phyloP scores from a whole-genome alignment of 495 filamentous ascomycete species.

The Penicillium cinerascens region DNA sequence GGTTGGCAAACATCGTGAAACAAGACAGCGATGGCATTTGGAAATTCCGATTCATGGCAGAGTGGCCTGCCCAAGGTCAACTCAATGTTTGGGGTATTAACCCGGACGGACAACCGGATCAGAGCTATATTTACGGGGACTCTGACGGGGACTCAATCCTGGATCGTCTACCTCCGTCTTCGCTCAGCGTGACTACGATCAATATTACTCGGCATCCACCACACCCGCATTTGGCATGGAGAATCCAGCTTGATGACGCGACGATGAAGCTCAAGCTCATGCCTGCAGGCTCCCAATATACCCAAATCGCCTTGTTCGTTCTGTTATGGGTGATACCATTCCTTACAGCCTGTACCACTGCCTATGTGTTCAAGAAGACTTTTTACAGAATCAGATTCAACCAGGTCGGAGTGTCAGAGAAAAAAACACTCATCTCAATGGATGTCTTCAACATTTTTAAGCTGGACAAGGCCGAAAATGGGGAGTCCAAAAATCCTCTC shows the following conservation, averaged over 20 bases:
- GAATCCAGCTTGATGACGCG: constrained; percentile 54
- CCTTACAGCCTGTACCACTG: constrained; percentile 44
- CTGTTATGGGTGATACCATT: constrained; percentile 57
- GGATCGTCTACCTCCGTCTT: constrained; percentile 61
- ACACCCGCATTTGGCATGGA: constrained; percentile 55
- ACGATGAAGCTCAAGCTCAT: constrained; percentile 49
- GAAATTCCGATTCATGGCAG: constrained; percentile 60
- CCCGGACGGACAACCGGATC: constrained; percentile 60
- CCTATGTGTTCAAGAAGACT: constrained; percentile 59
- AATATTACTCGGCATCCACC: constrained; percentile 59
- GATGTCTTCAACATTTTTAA: constrained; percentile 31
- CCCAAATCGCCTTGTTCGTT: constrained; percentile 58
- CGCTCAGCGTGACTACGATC: constrained; percentile 51
- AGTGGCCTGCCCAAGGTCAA: constrained; percentile 62
- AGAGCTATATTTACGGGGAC: constrained; percentile 57
- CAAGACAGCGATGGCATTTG: constrained; percentile 54
- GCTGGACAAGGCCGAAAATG: constrained; percentile 10
- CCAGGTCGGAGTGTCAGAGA: constrained; percentile 56
- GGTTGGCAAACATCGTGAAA: constrained; percentile 53
- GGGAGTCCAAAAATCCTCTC: constrained; percentile 28
- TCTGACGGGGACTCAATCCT: constrained; percentile 58
- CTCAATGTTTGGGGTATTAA: constrained; percentile 71
- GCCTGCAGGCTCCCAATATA: constrained; percentile 51
- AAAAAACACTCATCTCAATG: constrained; percentile 40
- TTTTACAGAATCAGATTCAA: constrained; percentile 74